Conservation (phyloP, 2,329 filamentous ascomycete genomes). For the Rosellinia necatrix region DNA sequence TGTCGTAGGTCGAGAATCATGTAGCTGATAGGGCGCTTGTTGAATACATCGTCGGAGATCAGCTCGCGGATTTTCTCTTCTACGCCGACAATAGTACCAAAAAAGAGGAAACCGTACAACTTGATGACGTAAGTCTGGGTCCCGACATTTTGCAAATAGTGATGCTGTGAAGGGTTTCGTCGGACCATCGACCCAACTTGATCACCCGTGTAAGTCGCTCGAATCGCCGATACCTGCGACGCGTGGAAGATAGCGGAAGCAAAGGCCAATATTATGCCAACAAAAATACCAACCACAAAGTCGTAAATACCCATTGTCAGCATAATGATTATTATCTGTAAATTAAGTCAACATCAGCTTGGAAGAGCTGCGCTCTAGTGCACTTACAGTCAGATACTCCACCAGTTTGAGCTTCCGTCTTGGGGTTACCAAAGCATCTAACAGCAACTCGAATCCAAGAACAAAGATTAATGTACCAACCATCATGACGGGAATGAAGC, state of each 20-base stretch:
- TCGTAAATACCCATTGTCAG: conserved; percentile 96
- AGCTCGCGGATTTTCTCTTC: conserved; percentile 84
- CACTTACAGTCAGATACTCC: conserved; percentile 81
- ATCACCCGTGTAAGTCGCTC: conserved; percentile 87
- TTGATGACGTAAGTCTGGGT: conserved; percentile 90
- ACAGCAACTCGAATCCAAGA: conserved; percentile 87
- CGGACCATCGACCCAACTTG: conserved; percentile 91
- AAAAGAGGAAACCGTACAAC: conserved; percentile 94
- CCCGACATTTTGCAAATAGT: conserved; percentile 83
- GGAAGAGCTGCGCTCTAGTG: neutral
- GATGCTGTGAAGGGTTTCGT: conserved; percentile 84
- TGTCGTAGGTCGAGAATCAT: conserved; percentile 86
- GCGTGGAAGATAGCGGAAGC: conserved; percentile 90
- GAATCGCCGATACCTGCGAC: conserved; percentile 84
- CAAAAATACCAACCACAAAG: conserved; percentile 91
- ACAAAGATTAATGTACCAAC: conserved; percentile 95
- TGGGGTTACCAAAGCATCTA: conserved; percentile 87
- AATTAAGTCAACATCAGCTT: conserved; percentile 31
- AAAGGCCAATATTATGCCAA: conserved; percentile 90
- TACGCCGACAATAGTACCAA: conserved; percentile 94
- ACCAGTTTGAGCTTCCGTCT: conserved; percentile 84
- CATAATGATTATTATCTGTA: conserved; percentile 79
- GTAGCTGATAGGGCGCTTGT: conserved; percentile 79
- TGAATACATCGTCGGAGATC: conserved; percentile 82
- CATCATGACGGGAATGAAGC: conserved; percentile 95